Evolutionary conservation across 192 early-diverging fungal genomes (phyloP).

Genomic region (Allomyces macrogynus): DNA sequence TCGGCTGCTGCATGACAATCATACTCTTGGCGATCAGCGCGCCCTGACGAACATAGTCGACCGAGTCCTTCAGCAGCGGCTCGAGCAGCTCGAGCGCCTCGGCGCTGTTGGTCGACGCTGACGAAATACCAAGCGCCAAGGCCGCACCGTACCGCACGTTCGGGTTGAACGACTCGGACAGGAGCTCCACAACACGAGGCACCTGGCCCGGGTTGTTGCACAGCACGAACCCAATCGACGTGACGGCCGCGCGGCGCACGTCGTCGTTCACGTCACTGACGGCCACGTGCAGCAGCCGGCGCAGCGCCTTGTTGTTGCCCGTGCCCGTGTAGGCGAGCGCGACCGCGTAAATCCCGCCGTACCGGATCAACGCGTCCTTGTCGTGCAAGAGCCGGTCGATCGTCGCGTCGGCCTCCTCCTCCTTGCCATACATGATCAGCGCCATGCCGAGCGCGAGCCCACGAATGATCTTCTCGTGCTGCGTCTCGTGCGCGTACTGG

Average conservation of each 20-base stretch:
- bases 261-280: conserved; percentile 98
- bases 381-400: conserved; percentile 66
- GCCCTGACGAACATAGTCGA: conserved; percentile 95
- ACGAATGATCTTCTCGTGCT: conserved; percentile 99
- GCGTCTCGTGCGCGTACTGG: conserved; percentile 92
- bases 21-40: conserved; percentile 87
- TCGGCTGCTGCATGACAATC: conserved; percentile 81
- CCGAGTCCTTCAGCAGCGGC: conserved; percentile 91
- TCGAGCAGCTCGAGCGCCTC: conserved; percentile 86
- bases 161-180: conserved; percentile 96
- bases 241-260: conserved; percentile 96
- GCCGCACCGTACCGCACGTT: conserved; percentile 95
- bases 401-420: conserved; percentile 82
- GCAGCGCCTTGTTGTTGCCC: conserved; percentile 90
- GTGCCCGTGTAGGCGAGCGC: conserved; percentile 98
- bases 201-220: conserved; percentile 86
- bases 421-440: conserved; percentile 89
- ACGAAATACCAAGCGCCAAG: conserved; percentile 89
- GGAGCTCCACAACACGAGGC: conserved; percentile 90
- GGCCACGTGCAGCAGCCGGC: conserved; percentile 83
- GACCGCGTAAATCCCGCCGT: conserved; percentile 91
- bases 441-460: conserved; percentile 85
- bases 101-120: conserved; percentile 55
- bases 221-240: conserved; percentile 84
- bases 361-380: conserved; percentile 87